A percentile compares a stretch with the other conserved stretches of the same genome.
phyloP scores from a whole-genome alignment of 2,329 filamentous ascomycete species.

The Coniella lustricola region DNA sequence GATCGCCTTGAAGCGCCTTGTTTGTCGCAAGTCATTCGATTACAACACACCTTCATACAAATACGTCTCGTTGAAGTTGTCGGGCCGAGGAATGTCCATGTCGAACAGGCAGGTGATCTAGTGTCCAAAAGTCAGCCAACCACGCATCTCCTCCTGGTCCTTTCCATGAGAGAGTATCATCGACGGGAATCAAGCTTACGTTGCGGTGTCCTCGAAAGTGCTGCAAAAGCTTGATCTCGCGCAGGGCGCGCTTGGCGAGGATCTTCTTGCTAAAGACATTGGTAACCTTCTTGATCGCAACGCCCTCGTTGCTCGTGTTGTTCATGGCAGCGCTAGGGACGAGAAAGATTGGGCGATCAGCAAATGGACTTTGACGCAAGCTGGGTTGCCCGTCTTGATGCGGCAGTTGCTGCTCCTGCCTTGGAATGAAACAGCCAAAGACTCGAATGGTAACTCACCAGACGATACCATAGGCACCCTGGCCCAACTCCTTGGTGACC shows the following conservation, averaged over 20 bases:
- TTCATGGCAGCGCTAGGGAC: slow-evolving; percentile 76
- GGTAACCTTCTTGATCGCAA: slow-evolving; percentile 99
- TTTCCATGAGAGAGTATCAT: not conserved
- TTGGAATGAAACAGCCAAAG: too few species aligned
- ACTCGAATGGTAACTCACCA: slow-evolving; percentile 54
- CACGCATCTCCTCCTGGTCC: not conserved
- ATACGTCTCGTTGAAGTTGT: slow-evolving; percentile 99
- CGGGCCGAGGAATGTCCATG: slow-evolving; percentile 96
- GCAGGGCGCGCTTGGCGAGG: slow-evolving; percentile 90
- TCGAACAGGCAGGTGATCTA: slow-evolving; percentile 98
- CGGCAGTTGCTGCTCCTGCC: too few species aligned
- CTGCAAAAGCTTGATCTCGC: slow-evolving; percentile 97
- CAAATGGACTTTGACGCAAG: not conserved
- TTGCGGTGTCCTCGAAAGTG: slow-evolving; percentile 91
- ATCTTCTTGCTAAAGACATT: slow-evolving; percentile 99
- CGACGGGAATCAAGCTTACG: slow-evolving; percentile 40
- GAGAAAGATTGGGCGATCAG: slow-evolving; percentile 6
- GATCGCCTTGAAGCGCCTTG: too few species aligned
- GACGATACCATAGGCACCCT: slow-evolving; percentile 97
- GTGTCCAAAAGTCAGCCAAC: slow-evolving; percentile 1
- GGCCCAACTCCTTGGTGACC: slow-evolving; percentile 96
- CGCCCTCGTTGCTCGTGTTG: slow-evolving; percentile 81
- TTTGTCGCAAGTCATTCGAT: not conserved
- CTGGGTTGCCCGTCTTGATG: not conserved
- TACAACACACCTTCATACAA: slow-evolving; percentile 81